Evolutionary conservation across 805 yeast genomes (phyloP).

Genomic region (Lipomyces yamadae): DNA sequence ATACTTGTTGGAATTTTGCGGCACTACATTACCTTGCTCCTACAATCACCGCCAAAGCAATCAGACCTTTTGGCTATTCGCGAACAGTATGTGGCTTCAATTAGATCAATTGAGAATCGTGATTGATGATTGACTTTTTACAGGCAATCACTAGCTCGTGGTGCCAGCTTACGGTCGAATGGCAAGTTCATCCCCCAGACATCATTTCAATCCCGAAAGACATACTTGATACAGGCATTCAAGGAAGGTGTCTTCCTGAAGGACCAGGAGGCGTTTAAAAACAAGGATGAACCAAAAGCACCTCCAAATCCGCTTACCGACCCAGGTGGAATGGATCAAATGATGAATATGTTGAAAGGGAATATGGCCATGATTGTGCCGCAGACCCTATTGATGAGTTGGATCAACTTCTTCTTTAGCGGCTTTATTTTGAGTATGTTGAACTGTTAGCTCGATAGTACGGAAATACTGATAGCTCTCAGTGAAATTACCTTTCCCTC

Average conservation of each 20-base stretch:
- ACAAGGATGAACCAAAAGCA: constrained; percentile 32
- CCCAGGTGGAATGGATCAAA: constrained; percentile 69
- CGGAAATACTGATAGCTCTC: constrained; percentile 40
- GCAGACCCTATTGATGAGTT: constrained; percentile 92
- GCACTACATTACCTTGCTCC: constrained; percentile 64
- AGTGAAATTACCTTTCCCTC: constrained; percentile 87
- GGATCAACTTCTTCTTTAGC: constrained; percentile 92
- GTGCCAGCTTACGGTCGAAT: constrained; percentile 61
- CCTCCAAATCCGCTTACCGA: constrained; percentile 68
- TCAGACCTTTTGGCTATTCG: constrained; percentile 57
- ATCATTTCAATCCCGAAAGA: constrained; percentile 61
- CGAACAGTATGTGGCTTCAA: constrained; percentile 52
- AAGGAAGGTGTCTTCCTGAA: constrained; percentile 62
- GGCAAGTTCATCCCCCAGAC: constrained; percentile 55
- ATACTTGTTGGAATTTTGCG: constrained; percentile 81
- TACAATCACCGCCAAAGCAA: constrained; percentile 63
- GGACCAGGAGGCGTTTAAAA: constrained; percentile 48
- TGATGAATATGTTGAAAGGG: constrained; percentile 77
- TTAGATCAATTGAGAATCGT: constrained; percentile 8
- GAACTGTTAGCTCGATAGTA: constrained; percentile 36
- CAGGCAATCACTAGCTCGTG: constrained; percentile 62
- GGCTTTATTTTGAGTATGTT: constrained; percentile 57
- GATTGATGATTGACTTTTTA: constrained; percentile 29
- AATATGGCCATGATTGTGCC: constrained; percentile 85
- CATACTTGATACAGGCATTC: constrained; percentile 54